Evolutionary conservation across 1,284 basidiomycete species (phyloP).

Genomic region (Inonotus hispidus): DNA sequence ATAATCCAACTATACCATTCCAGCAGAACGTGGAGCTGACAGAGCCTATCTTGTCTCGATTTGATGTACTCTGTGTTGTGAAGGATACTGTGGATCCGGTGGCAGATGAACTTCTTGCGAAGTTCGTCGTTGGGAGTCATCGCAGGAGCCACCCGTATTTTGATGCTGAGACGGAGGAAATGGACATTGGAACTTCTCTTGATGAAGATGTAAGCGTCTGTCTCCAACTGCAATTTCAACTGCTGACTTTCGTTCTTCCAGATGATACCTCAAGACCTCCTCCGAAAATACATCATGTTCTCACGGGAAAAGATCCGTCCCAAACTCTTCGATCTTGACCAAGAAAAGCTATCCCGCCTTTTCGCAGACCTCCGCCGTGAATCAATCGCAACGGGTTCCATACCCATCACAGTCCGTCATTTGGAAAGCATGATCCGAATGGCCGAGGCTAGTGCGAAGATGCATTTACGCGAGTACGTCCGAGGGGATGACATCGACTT

Average conservation of each 20-base stretch:
- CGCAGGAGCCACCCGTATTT: conserved; percentile 92
- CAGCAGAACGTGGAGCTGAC: conserved; percentile 98
- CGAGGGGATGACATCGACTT: conserved; percentile 95
- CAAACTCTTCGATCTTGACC: conserved; percentile 91
- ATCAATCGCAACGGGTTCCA: conserved; percentile 93
- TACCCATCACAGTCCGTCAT: conserved; percentile 97
- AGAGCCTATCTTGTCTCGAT: conserved; percentile 98
- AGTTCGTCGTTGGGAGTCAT: conserved; percentile 97
- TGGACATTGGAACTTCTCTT: conserved; percentile 81
- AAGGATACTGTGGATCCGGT: conserved; percentile 97
- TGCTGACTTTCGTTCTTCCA: conserved; percentile 28
- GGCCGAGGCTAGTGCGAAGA: conserved; percentile 98
- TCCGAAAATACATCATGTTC: conserved; percentile 99
- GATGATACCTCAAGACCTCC: conserved; percentile 94
- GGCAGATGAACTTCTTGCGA: conserved; percentile 92
- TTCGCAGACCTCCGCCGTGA: conserved; percentile 97
- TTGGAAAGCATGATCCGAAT: conserved; percentile 99
- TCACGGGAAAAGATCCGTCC: conserved; percentile 90
- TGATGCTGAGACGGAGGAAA: conserved; percentile 78
- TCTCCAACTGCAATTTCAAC: not conserved
- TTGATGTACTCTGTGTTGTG: conserved; percentile 97
- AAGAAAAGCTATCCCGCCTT: conserved; percentile 91
- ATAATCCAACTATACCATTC: conserved; percentile 97
- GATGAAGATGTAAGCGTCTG: conserved; percentile 79
- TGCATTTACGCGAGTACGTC: conserved; percentile 96